phyloP scores from a whole-genome alignment of 2,329 filamentous ascomycete species.

The Pseudohalonectria lignicola region DNA sequence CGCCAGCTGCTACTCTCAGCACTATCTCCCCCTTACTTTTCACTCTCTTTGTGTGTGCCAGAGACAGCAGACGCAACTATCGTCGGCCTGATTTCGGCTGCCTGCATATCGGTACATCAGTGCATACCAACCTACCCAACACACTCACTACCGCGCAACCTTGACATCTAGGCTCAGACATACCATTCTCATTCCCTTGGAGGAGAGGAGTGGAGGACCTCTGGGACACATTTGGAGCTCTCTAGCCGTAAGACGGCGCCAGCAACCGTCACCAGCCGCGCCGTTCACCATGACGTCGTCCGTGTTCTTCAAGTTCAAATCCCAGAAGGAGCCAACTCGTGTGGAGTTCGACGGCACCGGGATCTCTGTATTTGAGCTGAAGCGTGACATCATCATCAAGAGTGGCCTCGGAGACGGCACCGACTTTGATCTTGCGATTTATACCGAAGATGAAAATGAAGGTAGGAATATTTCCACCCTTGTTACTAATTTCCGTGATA shows the following conservation, averaged over 20 bases:
- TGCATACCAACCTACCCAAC: no score
- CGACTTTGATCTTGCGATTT: conserved; percentile 93
- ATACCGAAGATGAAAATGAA: conserved; percentile 83
- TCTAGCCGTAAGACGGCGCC: conserved; percentile 5
- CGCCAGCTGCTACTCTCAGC: no score
- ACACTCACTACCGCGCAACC: no score
- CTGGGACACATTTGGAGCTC: background rate
- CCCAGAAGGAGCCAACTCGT: conserved; percentile 86
- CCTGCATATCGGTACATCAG: no score
- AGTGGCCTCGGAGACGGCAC: conserved; percentile 90
- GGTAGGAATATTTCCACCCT: conserved; percentile 37
- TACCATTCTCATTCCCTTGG: no score
- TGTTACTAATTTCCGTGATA: background rate
- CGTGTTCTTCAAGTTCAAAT: conserved; percentile 99
- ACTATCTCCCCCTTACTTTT: no score
- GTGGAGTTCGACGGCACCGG: conserved; percentile 96
- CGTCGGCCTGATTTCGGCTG: no score
- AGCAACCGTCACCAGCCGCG: background rate
- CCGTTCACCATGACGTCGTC: conserved; percentile 72
- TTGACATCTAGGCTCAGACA: no score
- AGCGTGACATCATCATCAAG: conserved; percentile 94
- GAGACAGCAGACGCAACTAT: no score
- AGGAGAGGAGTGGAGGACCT: background rate
- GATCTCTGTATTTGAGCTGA: conserved; percentile 96
- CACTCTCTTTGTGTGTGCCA: no score